A percentile compares a stretch with the other conserved stretches of the same genome.
phyloP scores from a whole-genome alignment of 164 flowering plant species.

The Protea cynaroides region DNA sequence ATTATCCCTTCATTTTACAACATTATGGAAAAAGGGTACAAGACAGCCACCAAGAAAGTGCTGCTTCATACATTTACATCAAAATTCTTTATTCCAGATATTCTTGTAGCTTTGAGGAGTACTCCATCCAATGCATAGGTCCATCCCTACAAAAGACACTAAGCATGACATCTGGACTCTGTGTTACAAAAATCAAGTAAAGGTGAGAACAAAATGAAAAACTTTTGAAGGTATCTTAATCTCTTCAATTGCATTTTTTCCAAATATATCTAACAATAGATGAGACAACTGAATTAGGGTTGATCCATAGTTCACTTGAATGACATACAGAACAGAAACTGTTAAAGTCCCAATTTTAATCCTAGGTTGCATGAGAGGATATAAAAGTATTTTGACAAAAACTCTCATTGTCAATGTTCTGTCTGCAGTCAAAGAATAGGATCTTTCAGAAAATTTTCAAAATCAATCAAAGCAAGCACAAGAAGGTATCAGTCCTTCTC shows the following conservation, averaged over 20 bases:
- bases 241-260: neutral
- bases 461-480: too few species aligned
- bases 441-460: too few species aligned
- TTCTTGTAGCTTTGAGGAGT: slow-evolving; percentile 79
- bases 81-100: slow-evolving; percentile 62
- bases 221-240: neutral
- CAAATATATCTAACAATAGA: neutral
- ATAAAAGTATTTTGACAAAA: too few species aligned
- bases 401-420: too few species aligned
- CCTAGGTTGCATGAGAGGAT: neutral
- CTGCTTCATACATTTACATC: slow-evolving; percentile 40
- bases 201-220: neutral
- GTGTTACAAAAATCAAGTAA: neutral
- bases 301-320: neutral
- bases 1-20: slow-evolving; percentile 8
- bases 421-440: too few species aligned
- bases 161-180: neutral
- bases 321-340: neutral
- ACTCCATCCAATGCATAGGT: slow-evolving; percentile 83
- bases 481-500: too few species aligned
- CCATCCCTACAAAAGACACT: slow-evolving; percentile 67
- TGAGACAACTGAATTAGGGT: neutral
- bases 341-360: neutral
- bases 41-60: neutral
- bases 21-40: neutral